Percentiles rank a stretch among this genome's conserved stretches.
Evolutionary conservation across 371 early-diverging fungal genomes (phyloP).

Genomic region (Fennellomyces sp.): DNA sequence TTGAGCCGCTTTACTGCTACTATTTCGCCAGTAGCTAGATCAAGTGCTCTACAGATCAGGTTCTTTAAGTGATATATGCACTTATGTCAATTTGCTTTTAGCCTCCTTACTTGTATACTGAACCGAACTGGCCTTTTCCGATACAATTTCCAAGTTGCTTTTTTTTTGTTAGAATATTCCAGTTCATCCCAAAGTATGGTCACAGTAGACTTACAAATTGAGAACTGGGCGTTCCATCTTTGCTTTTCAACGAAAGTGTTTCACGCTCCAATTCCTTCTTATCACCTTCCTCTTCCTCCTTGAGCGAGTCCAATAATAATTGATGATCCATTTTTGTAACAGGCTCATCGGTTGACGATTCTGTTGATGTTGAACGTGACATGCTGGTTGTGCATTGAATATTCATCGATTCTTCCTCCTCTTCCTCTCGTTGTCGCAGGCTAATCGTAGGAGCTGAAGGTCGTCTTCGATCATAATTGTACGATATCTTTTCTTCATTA

Average conservation of each 20-base stretch:
- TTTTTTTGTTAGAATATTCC: not conserved
- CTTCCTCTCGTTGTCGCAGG: conserved; percentile 1
- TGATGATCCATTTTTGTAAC: not conserved
- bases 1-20: conserved; percentile 88
- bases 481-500: not conserved
- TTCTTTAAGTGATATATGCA: no score
- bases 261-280: conserved; percentile 28
- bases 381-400: not conserved
- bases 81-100: no score
- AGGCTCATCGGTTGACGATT: conserved; percentile 1
- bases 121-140: conserved; percentile 91
- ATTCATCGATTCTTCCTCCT: not conserved
- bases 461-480: conserved; percentile 16
- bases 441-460: conserved; percentile 21
- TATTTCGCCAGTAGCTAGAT: conserved; percentile 84
- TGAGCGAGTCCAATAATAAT: not conserved
- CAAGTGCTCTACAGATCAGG: conserved; percentile 84
- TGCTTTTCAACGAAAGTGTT: conserved; percentile 52
- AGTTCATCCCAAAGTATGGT: no score
- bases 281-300: not conserved
- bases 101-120: conserved; percentile 67
- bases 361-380: conserved; percentile 11
- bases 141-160: conserved; percentile 89
- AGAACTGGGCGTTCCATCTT: conserved; percentile 50
- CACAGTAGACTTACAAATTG: conserved; percentile 59